A percentile compares a stretch with the other conserved stretches of the same genome.
Conservation (phyloP, 2,329 filamentous ascomycete genomes). For the Nemania sp. region DNA sequence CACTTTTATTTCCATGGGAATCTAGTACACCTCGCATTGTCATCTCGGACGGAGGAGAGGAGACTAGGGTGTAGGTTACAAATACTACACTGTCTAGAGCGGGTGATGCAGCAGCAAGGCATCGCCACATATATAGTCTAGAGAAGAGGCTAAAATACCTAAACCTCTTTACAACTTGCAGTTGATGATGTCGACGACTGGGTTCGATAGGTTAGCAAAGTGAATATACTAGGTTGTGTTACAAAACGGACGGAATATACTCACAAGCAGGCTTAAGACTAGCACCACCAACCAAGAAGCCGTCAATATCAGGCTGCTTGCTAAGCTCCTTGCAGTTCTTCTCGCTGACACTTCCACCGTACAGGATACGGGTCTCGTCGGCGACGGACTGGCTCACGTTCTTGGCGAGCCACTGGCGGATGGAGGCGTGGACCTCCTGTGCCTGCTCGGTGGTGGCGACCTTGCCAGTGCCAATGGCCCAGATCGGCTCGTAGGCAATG, state of each 20-base stretch:
- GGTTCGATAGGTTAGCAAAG: constrained; percentile 24
- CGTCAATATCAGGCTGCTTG: constrained; percentile 95
- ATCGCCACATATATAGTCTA: constrained; percentile 17
- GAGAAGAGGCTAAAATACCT: constrained; percentile 11
- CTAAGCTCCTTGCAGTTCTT: constrained; percentile 97
- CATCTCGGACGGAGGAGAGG: neutral
- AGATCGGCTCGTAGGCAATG: constrained; percentile 98
- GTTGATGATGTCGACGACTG: constrained; percentile 72
- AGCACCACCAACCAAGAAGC: constrained; percentile 96
- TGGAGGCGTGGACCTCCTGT: constrained; percentile 92
- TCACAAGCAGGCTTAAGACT: constrained; percentile 95
- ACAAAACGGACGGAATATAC: constrained; percentile 52
- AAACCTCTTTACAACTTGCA: constrained; percentile 59
- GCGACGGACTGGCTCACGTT: constrained; percentile 80
- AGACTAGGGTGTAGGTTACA: neutral
- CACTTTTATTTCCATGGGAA: constrained; percentile 12
- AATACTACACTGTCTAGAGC: constrained; percentile 15
- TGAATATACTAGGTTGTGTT: neutral
- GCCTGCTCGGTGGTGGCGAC: constrained; percentile 90
- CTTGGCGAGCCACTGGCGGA: constrained; percentile 87
- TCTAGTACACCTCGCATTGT: neutral
- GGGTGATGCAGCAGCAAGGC: constrained; percentile 23
- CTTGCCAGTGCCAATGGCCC: constrained; percentile 94
- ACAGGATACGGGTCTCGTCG: constrained; percentile 92
- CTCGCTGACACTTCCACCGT: constrained; percentile 95